These are phyloP conservation scores for Chlamydomonas incerta DNA, from an alignment of 139 green algal species.

Conservation along the genomic window DNA sequence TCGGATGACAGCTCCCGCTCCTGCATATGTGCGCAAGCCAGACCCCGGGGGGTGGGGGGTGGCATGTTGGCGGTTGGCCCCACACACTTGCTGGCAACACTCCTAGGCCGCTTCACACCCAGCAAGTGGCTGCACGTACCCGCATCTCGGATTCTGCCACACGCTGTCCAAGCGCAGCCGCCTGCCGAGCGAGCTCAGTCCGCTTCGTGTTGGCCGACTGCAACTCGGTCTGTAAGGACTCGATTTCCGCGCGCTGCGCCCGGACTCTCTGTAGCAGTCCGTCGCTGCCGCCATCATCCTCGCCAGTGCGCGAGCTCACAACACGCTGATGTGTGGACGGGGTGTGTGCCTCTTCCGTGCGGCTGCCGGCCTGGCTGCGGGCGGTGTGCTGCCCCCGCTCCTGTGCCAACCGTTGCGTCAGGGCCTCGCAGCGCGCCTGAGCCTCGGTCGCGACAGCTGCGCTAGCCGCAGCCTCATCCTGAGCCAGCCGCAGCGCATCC, in stretches of 20 bases:
- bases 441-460: constrained; percentile 20
- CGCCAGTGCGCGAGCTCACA: background rate
- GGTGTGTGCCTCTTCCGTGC: background rate
- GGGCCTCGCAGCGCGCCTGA: constrained; percentile 15
- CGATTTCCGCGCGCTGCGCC: constrained; percentile 17
- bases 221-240: background rate
- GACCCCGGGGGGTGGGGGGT: too few species aligned
- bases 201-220: constrained; percentile 37
- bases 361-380: constrained; percentile 13
- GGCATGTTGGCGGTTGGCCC: too few species aligned
- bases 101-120: too few species aligned
- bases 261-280: constrained; percentile 14
- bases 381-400: constrained; percentile 31
- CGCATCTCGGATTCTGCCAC: constrained; percentile 19
- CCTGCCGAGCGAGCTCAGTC: constrained; percentile 16
- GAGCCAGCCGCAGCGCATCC: constrained; percentile 2
- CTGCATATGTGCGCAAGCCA: too few species aligned
- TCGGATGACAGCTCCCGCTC: constrained; percentile 23
- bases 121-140: background rate
- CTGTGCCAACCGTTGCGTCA: constrained; percentile 26
- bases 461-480: constrained; percentile 29
- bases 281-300: background rate
- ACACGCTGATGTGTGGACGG: background rate
- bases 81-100: too few species aligned
- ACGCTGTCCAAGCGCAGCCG: background rate